phyloP scores from a whole-genome alignment of 805 yeast species.

The Pichia cabralensis region DNA sequence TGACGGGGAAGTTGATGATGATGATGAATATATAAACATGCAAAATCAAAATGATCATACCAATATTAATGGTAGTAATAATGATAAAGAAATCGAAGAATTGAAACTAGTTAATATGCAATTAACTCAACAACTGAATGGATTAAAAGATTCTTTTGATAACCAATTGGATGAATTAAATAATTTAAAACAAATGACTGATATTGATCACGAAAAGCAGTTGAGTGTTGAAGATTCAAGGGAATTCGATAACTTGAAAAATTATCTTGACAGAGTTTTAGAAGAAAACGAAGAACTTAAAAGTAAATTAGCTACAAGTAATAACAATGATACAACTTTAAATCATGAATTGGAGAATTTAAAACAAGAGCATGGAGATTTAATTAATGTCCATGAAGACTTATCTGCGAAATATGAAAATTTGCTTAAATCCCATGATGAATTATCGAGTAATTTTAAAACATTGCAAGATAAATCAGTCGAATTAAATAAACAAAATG shows the following conservation, averaged over 20 bases:
- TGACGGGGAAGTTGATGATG: conserved; percentile 4
- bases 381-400: conserved; percentile 1
- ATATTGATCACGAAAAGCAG: conserved; percentile 8
- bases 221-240: conserved; percentile 8
- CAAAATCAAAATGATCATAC: background rate
- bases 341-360: conserved; percentile 2
- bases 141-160: conserved; percentile 2
- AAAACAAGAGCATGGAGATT: conserved; percentile 6
- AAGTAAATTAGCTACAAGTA: background rate
- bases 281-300: conserved; percentile 11
- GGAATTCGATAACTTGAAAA: conserved; percentile 9
- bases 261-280: conserved; percentile 10
- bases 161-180: conserved; percentile 7
- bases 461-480: background rate
- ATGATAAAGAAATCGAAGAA: background rate
- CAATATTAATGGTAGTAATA: background rate
- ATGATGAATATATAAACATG: background rate
- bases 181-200: conserved; percentile 6
- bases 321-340: background rate
- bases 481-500: no score
- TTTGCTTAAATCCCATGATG: background rate
- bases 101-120: conserved; percentile 3
- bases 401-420: background rate
- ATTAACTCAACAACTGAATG: conserved; percentile 2
- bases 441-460: conserved; percentile 1